Evolutionary conservation across 73 alveolate genomes (phyloP).

Genomic region (Paramecium pentaurelia): DNA sequence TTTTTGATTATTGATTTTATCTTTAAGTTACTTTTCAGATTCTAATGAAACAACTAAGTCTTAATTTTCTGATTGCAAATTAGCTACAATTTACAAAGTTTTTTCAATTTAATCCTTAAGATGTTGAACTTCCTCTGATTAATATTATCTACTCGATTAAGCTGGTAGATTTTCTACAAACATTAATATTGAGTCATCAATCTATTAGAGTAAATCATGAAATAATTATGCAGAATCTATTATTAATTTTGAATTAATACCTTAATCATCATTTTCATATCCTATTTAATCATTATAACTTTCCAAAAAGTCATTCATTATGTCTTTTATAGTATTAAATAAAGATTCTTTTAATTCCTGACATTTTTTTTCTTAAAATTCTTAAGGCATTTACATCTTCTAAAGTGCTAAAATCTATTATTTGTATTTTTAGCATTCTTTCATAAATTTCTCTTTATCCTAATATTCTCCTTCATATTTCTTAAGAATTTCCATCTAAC

Average conservation of each 20-base stretch:
- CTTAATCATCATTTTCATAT: not conserved
- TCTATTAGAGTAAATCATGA: not conserved
- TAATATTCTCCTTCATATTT: not conserved
- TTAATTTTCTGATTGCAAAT: not conserved
- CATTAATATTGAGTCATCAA: not conserved
- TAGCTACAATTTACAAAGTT: not conserved
- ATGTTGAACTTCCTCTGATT: not conserved
- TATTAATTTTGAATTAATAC: not conserved
- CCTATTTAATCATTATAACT: not conserved
- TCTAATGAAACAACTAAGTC: not conserved
- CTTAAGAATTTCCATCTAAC: not conserved
- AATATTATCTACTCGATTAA: not conserved
- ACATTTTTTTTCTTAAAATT: conserved; percentile 13
- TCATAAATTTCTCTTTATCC: not conserved
- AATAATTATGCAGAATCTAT: not conserved
- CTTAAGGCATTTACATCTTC: not conserved
- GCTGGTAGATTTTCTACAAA: not conserved
- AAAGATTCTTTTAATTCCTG: conserved; percentile 5
- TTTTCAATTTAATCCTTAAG: not conserved
- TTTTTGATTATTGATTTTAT: not conserved
- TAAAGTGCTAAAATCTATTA: not conserved
- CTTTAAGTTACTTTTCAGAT: not conserved
- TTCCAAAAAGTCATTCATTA: not conserved
- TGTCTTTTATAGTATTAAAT: not conserved
- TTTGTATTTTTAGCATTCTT: not conserved